Evolutionary conservation across 2,329 filamentous ascomycete genomes (phyloP).

Genomic region (Gnomoniopsis sp.): DNA sequence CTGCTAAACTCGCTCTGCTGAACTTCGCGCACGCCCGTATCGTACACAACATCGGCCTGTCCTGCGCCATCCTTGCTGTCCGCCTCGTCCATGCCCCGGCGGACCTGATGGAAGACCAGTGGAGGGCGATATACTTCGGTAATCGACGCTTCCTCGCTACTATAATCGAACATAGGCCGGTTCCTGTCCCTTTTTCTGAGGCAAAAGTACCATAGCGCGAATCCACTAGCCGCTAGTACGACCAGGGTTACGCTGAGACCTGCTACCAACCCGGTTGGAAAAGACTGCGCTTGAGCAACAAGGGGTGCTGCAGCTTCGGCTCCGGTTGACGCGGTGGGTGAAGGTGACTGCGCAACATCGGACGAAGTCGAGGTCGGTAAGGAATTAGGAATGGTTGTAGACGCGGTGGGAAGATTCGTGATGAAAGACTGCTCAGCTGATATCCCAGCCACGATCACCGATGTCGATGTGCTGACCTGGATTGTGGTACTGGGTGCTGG

Average conservation of each 20-base stretch:
- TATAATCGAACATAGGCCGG: background rate
- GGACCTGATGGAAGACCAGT: background rate
- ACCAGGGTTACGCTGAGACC: background rate
- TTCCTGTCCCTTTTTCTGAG: background rate
- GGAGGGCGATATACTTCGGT: background rate
- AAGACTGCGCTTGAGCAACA: background rate
- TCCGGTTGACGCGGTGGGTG: background rate
- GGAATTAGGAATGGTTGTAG: background rate
- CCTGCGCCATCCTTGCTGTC: background rate
- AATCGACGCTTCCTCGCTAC: background rate
- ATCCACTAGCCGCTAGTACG: background rate
- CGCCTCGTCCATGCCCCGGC: background rate
- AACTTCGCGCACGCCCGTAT: no score
- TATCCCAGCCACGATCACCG: background rate
- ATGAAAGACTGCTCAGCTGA: background rate
- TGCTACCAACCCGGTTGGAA: background rate
- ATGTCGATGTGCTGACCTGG: background rate
- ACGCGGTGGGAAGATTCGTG: background rate
- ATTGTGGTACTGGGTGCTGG: background rate
- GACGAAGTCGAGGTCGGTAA: background rate
- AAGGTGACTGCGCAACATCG: background rate
- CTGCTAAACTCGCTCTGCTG: background rate
- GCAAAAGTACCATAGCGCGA: background rate
- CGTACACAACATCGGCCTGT: no score
- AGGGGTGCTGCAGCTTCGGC: background rate